Base-by-base conservation (phyloP, 2,329 filamentous ascomycete species). In the Fusarium burgessii region DNA sequence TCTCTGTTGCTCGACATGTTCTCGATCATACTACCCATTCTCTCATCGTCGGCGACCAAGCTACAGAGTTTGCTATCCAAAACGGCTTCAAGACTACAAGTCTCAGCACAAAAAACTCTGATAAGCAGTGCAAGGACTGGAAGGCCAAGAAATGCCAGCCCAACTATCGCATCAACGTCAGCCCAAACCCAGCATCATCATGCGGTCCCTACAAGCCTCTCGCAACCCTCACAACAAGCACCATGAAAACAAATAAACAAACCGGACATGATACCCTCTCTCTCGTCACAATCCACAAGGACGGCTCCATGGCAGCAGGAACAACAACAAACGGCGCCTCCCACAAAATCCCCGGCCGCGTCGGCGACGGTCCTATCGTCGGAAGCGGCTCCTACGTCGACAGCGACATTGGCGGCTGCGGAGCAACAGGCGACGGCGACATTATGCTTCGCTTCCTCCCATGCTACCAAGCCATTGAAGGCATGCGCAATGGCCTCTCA, bases 381-480 rank as follows among this genome's bases (percentile, higher is more conserved):
- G 87, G 87, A 2, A 86, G 84, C 57, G 87, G 86, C 4, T 86
- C 85, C 3, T 89, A 89, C 68, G 87, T 86, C 6, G 87, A 89
- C 66, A 80, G 79, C 7, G 85, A 86, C 6, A 83, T 86, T 2
- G 87, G 86, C 3, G 87, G 84, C 1, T 89, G 87, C 69, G 87
- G 86, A 11, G 86, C 87, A 4, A 88, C 87, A 1, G 87, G 87
- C 3, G 86, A 89, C 58, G 87, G 87, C 1, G 87, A 89, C 71
- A 77, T 88, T 63, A 87, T 88, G 86, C 86, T 88, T 83, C 82
- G 86, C 7, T 87, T 88, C 67, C 74, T 88, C 27, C 87, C 87
- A 1, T 89, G 87, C 73, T 88, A 88, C 70, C 87, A 88, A 72
- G 87, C 86, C 2, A 83, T 89, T 2, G 87, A 89, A 78, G 87